Conservation (phyloP, 768 basidiomycete genomes). For the Podaxis rugospora region DNA sequence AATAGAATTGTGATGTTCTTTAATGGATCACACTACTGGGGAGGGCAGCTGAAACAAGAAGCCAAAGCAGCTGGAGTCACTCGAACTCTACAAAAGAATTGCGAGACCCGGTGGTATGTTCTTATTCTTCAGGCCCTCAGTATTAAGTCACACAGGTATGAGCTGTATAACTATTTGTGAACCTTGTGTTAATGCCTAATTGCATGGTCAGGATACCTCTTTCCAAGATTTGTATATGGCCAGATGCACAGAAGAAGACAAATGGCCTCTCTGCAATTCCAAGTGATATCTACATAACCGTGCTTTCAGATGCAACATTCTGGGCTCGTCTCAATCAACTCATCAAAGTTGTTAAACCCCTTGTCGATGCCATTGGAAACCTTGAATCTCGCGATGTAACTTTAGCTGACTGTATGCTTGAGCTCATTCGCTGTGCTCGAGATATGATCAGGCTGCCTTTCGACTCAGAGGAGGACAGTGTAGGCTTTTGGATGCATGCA, state of each 20-base stretch:
- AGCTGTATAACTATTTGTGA: not conserved
- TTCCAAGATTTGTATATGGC: constrained; percentile 1
- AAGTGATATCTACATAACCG: constrained; percentile 17
- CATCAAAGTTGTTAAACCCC: constrained; percentile 21
- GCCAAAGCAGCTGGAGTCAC: constrained; percentile 14
- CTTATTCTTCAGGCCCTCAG: constrained; percentile 21
- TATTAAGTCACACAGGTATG: constrained; percentile 10
- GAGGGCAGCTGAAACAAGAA: constrained; percentile 23
- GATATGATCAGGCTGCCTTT: not conserved
- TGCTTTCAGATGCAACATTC: constrained; percentile 17
- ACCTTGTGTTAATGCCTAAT: not conserved
- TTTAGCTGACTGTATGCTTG: no score
- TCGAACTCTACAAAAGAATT: constrained; percentile 20
- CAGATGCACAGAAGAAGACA: constrained; percentile 10
- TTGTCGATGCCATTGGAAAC: constrained; percentile 31
- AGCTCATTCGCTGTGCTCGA: not conserved
- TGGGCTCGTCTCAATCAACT: constrained; percentile 25
- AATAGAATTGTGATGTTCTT: constrained; percentile 25
- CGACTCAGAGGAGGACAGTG: not conserved
- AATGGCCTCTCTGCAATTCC: constrained; percentile 19
- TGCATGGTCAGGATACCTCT: not conserved
- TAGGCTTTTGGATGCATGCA: not conserved
- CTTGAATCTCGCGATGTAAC: constrained; percentile 16
- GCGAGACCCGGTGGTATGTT: constrained; percentile 22
- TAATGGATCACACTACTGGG: constrained; percentile 28